phyloP scores from a whole-genome alignment of 2,329 filamentous ascomycete species.

The Fusarium protoensiforme region DNA sequence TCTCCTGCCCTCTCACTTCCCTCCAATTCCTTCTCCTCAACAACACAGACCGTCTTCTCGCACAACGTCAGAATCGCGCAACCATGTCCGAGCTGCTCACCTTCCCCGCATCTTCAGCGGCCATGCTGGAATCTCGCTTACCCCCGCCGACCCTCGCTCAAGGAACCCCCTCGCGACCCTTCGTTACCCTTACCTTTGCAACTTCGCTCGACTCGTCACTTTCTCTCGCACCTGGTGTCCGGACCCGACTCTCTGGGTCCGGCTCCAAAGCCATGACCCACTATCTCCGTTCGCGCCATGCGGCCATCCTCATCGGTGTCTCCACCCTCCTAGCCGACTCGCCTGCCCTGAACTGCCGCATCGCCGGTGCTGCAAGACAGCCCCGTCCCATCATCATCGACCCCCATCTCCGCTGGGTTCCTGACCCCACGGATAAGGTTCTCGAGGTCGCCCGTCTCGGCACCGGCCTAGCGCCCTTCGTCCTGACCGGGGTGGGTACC shows the following conservation, averaged over 20 bases:
- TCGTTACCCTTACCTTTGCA: slow-evolving; percentile 88
- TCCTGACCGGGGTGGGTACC: slow-evolving; percentile 66
- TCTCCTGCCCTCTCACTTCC: neutral
- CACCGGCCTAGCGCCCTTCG: slow-evolving; percentile 77
- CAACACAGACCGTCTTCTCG: neutral
- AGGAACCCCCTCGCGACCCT: slow-evolving; percentile 47
- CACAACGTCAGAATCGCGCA: neutral
- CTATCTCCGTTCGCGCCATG: slow-evolving; percentile 83
- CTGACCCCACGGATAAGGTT: slow-evolving; percentile 70
- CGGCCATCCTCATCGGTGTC: slow-evolving; percentile 86
- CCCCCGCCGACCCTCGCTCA: slow-evolving; percentile 31
- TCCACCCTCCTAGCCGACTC: slow-evolving; percentile 88
- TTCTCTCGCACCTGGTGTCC: slow-evolving; percentile 80
- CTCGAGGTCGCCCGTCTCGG: slow-evolving; percentile 72
- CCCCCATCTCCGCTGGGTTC: slow-evolving; percentile 78
- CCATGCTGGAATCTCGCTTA: slow-evolving; percentile 48
- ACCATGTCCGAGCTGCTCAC: slow-evolving; percentile 49
- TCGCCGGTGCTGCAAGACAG: slow-evolving; percentile 71
- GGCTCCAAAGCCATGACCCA: slow-evolving; percentile 94
- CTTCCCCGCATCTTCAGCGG: slow-evolving; percentile 47
- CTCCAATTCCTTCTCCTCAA: neutral
- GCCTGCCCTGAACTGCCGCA: slow-evolving; percentile 85
- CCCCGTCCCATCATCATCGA: slow-evolving; percentile 87
- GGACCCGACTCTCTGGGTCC: slow-evolving; percentile 84
- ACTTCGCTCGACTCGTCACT: slow-evolving; percentile 87